Percentiles rank a stretch among this genome's conserved stretches.
Conservation (phyloP, 805 yeast genomes). For the Barnettozyma sp. region DNA sequence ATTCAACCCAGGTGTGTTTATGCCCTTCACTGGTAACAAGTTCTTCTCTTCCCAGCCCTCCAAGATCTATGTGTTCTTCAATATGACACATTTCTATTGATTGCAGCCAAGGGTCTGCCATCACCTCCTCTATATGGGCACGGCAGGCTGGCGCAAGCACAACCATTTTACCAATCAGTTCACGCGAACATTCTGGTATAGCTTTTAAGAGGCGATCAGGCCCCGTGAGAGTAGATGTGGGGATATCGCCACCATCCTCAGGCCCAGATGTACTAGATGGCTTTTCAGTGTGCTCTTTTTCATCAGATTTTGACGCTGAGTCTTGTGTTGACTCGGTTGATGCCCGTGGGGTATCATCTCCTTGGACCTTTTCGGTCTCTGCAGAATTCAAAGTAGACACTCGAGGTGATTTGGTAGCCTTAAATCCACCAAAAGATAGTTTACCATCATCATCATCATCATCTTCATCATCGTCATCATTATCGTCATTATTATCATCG, state of each 20-base stretch:
- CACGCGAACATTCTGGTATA: conserved; percentile 60
- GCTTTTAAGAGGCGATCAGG: conserved; percentile 67
- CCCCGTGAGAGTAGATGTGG: conserved; percentile 62
- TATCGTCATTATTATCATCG: conserved; percentile 18
- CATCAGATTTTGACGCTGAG: conserved; percentile 12
- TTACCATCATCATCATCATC: conserved; percentile 4
- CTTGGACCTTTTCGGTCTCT: conserved; percentile 12
- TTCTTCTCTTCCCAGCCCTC: conserved; percentile 24
- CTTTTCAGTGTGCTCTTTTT: too few species aligned
- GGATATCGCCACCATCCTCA: conserved; percentile 38
- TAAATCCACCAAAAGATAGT: conserved; percentile 4
- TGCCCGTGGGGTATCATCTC: too few species aligned
- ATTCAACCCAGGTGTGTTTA: conserved; percentile 83
- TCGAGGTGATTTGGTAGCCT: conserved; percentile 8
- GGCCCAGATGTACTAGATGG: too few species aligned
- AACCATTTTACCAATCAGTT: conserved; percentile 68
- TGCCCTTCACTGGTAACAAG: conserved; percentile 51
- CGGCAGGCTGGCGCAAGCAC: conserved; percentile 82
- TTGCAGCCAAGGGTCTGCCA: conserved; percentile 63
- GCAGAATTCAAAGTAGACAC: conserved; percentile 10
- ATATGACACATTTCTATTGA: conserved; percentile 66
- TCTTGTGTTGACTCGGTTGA: not conserved
- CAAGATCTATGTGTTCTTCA: conserved; percentile 34
- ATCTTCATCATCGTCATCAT: not conserved
- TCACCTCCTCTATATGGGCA: conserved; percentile 71